phyloP scores from a whole-genome alignment of 2,329 filamentous ascomycete species.

The Sporothrix variecibatus region DNA sequence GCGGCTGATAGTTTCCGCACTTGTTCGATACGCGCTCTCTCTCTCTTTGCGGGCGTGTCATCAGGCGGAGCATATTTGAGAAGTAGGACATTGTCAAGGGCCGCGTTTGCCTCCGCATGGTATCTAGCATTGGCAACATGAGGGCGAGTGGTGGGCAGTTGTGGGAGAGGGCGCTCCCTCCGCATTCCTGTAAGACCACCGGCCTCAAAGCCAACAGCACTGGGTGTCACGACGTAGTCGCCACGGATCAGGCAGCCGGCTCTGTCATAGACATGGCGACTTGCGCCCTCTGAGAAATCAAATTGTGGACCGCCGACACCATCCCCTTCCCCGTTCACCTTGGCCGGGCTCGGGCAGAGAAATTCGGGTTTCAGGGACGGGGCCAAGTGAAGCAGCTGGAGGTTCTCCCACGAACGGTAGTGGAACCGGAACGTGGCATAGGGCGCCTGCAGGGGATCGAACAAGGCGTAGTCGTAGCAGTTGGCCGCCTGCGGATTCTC shows the following conservation, averaged over 20 bases:
- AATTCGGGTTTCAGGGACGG: conserved; percentile 34
- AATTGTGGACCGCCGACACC: conserved; percentile 42
- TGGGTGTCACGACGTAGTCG: not conserved
- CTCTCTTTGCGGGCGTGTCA: not conserved
- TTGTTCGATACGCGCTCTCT: not conserved
- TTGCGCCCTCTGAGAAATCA: not conserved
- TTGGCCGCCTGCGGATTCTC: conserved; percentile 52
- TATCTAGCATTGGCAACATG: not conserved
- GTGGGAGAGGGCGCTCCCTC: conserved; percentile 1
- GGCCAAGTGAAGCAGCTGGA: conserved; percentile 52
- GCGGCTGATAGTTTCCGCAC: not conserved
- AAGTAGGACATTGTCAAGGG: not conserved
- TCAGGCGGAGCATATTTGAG: not conserved
- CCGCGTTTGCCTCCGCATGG: not conserved
- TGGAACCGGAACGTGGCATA: conserved; percentile 58
- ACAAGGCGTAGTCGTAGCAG: conserved; percentile 55
- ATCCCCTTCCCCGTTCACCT: conserved; percentile 61
- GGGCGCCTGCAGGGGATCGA: conserved; percentile 53
- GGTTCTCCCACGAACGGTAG: conserved; percentile 55
- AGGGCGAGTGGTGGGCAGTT: not conserved
- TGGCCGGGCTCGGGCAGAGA: not conserved
- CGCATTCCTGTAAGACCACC: not conserved
- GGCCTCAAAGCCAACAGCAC: not conserved
- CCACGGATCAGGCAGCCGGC: not conserved
- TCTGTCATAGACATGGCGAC: not conserved